These are phyloP conservation scores for Scheffersomyces spartinae DNA, from an alignment of 805 yeast genomes.

Conservation along the genomic window DNA sequence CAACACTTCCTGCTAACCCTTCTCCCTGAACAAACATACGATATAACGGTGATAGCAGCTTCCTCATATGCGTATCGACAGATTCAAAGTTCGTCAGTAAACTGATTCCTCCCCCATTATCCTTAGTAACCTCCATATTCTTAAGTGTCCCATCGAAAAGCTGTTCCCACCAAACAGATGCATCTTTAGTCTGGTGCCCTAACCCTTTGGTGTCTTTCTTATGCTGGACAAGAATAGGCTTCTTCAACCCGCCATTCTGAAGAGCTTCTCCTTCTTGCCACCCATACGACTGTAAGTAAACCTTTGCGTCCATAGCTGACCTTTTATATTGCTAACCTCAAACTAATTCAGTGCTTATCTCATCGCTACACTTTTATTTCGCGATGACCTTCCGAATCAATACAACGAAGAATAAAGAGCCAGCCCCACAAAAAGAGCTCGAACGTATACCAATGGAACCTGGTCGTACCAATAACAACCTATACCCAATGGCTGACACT, in stretches of 20 bases:
- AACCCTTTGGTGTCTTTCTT: constrained; percentile 85
- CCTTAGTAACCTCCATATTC: constrained; percentile 44
- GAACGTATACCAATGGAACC: neutral
- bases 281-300: constrained; percentile 67
- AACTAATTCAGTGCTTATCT: neutral
- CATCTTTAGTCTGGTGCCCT: constrained; percentile 67
- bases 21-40: constrained; percentile 82
- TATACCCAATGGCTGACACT: too few relatives aligned
- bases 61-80: constrained; percentile 35
- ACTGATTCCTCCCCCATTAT: constrained; percentile 24
- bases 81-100: constrained; percentile 43
- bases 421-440: neutral
- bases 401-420: constrained; percentile 2
- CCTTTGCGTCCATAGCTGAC: constrained; percentile 55
- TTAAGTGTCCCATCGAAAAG: constrained; percentile 89
- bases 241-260: constrained; percentile 64
- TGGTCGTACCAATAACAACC: neutral
- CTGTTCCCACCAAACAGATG: constrained; percentile 95
- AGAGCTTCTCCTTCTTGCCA: constrained; percentile 91
- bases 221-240: constrained; percentile 82
- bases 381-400: constrained; percentile 1
- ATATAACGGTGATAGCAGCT: constrained; percentile 62
- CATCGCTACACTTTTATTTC: neutral
- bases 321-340: neutral
- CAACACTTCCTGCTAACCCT: constrained; percentile 68